Evolutionary conservation across 1,284 basidiomycete genomes (phyloP).

Genomic region (Naganishia albida): DNA sequence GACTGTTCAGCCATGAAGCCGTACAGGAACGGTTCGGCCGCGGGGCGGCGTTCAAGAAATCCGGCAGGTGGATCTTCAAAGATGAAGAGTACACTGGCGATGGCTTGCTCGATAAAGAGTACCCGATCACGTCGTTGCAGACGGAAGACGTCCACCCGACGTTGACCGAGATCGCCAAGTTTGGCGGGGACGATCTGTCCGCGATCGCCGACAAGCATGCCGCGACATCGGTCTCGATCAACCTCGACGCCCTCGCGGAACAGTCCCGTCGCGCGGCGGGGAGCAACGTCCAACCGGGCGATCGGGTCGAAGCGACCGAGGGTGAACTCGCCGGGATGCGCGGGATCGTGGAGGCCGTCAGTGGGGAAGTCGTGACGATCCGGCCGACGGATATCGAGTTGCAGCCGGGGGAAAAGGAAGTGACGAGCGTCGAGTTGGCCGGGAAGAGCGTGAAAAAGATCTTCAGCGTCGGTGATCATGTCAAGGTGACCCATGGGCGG

Average conservation of each 20-base stretch:
- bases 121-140: slow-evolving; percentile 76
- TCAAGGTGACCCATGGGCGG: slow-evolving; percentile 95
- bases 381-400: slow-evolving; percentile 47
- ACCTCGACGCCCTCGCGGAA: slow-evolving; percentile 82
- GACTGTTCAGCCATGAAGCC: slow-evolving; percentile 93
- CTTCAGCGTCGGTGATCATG: slow-evolving; percentile 96
- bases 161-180: slow-evolving; percentile 91
- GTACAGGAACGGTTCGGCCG: slow-evolving; percentile 83
- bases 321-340: slow-evolving; percentile 92
- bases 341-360: slow-evolving; percentile 87
- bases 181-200: slow-evolving; percentile 61
- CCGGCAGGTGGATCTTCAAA: slow-evolving; percentile 78
- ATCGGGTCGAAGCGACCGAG: slow-evolving; percentile 96
- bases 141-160: slow-evolving; percentile 92
- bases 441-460: slow-evolving; percentile 87
- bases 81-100: slow-evolving; percentile 84
- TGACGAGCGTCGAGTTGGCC: slow-evolving; percentile 71
- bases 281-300: slow-evolving; percentile 78
- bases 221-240: slow-evolving; percentile 55
- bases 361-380: slow-evolving; percentile 83
- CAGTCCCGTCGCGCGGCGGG: slow-evolving; percentile 76
- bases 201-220: slow-evolving; percentile 49
- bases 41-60: slow-evolving; percentile 70
- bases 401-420: slow-evolving; percentile 39
- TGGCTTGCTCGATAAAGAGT: slow-evolving; percentile 95